phyloP scores from a whole-genome alignment of 495 filamentous ascomycete species.

The Aspergillus affinis region DNA sequence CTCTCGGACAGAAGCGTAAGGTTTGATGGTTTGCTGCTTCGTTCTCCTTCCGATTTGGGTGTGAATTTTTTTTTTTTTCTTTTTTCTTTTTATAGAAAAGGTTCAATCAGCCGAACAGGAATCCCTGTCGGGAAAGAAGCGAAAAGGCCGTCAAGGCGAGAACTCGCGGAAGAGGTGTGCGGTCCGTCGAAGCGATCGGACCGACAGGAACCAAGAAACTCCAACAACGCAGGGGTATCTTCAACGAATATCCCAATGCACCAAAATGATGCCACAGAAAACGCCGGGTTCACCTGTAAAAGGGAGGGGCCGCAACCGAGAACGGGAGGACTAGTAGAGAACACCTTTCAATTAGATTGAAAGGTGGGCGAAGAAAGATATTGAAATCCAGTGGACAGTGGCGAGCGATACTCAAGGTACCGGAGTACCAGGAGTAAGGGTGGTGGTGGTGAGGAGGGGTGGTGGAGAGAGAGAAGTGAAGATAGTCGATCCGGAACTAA shows the following conservation, averaged over 20 bases:
- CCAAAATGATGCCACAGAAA: slow-evolving; percentile 35
- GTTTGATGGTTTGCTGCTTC: not conserved
- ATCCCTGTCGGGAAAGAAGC: slow-evolving; percentile 31
- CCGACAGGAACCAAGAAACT: slow-evolving; percentile 35
- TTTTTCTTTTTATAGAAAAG: slow-evolving; percentile 8
- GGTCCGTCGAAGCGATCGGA: slow-evolving; percentile 33
- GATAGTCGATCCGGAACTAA: slow-evolving; percentile 22
- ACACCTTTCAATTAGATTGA: slow-evolving; percentile 2
- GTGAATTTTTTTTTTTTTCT: slow-evolving; percentile 16
- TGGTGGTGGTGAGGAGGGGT: slow-evolving; percentile 5
- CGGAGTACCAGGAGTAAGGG: not conserved
- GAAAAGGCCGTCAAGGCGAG: slow-evolving; percentile 48
- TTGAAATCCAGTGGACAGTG: not conserved
- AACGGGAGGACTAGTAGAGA: slow-evolving; percentile 3
- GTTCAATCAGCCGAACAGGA: slow-evolving; percentile 21
- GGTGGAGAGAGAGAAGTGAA: slow-evolving; percentile 5
- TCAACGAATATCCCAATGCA: slow-evolving; percentile 38
- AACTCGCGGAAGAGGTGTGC: slow-evolving; percentile 31
- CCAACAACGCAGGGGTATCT: slow-evolving; percentile 45
- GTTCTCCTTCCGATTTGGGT: slow-evolving; percentile 6
- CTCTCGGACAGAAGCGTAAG: not conserved
- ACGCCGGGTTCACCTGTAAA: slow-evolving; percentile 36
- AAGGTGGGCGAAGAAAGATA: not conserved
- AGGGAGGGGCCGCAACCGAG: slow-evolving; percentile 27
- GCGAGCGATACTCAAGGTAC: slow-evolving; percentile 1